Percentiles rank a stretch among this genome's conserved stretches.
Conservation (phyloP, 2,329 filamentous ascomycete species). For the Gaeumannomyces sp. region DNA sequence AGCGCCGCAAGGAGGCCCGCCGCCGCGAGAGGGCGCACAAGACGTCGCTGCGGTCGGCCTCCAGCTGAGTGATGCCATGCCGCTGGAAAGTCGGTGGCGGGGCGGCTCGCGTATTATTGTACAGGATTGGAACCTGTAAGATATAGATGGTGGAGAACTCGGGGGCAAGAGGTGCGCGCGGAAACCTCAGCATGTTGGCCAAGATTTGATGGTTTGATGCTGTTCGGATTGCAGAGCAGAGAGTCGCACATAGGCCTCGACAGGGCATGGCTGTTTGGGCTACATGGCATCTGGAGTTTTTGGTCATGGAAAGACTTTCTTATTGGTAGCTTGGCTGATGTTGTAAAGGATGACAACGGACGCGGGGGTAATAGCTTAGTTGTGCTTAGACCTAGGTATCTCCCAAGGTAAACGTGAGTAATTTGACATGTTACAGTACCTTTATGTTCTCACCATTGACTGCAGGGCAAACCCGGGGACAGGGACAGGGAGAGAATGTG, state of each 20-base stretch:
- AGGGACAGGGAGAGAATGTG: neutral
- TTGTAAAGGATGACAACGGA: neutral
- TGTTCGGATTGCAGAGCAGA: neutral
- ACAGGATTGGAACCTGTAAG: too few species aligned
- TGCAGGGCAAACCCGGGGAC: neutral
- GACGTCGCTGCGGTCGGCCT: neutral
- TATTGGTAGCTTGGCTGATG: neutral
- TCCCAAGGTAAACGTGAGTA: too few species aligned
- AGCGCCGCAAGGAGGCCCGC: conserved; percentile 6
- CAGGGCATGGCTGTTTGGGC: neutral
- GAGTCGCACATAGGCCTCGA: neutral
- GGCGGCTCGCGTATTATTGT: too few species aligned
- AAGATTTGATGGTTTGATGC: neutral
- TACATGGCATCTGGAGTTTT: neutral
- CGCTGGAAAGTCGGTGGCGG: conserved; percentile 69
- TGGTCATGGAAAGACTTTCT: neutral
- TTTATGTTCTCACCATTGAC: neutral
- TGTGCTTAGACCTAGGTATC: too few species aligned
- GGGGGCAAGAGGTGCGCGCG: too few species aligned
- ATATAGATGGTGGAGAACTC: neutral
- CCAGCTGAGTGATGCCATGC: conserved; percentile 26
- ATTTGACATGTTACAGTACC: too few species aligned
- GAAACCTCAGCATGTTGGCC: too few species aligned
- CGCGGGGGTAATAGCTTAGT: too few species aligned
- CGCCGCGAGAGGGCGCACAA: conserved; percentile 7